Conservation (phyloP, 768 basidiomycete species). For the Russula sp. region DNA sequence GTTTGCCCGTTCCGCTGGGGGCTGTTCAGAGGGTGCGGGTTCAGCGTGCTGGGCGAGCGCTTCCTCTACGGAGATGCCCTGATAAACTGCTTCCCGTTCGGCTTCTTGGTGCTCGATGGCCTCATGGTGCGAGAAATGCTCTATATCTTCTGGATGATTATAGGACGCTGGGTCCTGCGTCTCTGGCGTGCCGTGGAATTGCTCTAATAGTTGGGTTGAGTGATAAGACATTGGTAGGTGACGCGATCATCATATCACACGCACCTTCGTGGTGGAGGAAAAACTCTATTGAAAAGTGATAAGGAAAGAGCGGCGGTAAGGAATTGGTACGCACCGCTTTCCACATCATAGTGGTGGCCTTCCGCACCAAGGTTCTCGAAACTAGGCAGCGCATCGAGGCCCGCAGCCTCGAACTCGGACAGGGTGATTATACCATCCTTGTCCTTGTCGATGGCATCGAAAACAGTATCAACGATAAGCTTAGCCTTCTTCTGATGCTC, state of each 20-base stretch:
- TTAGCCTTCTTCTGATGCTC: slow-evolving; percentile 81
- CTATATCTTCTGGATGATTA: slow-evolving; percentile 85
- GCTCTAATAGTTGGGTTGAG: slow-evolving; percentile 41
- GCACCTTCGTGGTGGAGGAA: slow-evolving; percentile 96
- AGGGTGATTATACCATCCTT: slow-evolving; percentile 61
- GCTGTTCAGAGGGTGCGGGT: slow-evolving; percentile 3
- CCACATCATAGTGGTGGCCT: slow-evolving; percentile 89
- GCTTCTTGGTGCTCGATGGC: slow-evolving; percentile 78
- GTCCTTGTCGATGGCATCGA: slow-evolving; percentile 65
- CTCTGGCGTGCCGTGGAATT: slow-evolving; percentile 93
- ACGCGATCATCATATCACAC: slow-evolving; percentile 10
- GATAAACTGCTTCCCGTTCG: slow-evolving; percentile 73
- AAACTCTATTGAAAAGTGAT: slow-evolving; percentile 49
- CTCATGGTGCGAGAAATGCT: slow-evolving; percentile 89
- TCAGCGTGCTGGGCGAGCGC: slow-evolving; percentile 43
- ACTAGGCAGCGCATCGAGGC: slow-evolving; percentile 70
- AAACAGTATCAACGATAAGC: slow-evolving; percentile 61
- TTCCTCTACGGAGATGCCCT: slow-evolving; percentile 75
- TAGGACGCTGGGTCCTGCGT: slow-evolving; percentile 96
- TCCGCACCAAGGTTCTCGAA: slow-evolving; percentile 82
- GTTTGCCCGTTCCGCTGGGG: not conserved
- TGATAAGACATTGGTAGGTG: not conserved
- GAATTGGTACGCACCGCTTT: slow-evolving; percentile 58
- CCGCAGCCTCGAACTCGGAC: slow-evolving; percentile 66
- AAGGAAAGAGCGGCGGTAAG: slow-evolving; percentile 5